These are phyloP conservation scores for Aegilops umbellulata DNA, from an alignment of 176 grass and related monocot genomes.

Conservation along the genomic window DNA sequence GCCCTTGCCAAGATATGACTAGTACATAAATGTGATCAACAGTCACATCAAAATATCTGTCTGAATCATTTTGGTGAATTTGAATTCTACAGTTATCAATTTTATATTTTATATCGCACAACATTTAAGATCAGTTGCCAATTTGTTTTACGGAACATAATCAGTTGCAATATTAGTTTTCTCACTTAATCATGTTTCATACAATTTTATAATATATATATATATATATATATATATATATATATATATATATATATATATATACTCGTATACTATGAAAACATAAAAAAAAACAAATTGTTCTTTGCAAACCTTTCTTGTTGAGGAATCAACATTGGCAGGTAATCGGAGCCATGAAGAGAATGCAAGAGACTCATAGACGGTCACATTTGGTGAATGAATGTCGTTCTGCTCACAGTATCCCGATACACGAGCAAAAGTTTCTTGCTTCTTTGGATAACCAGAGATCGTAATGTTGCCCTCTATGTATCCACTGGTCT, in stretches of 20 bases:
- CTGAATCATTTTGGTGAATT: not conserved
- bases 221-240: constrained; percentile 7
- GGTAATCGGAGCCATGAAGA: constrained; percentile 64
- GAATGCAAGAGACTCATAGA: constrained; percentile 74
- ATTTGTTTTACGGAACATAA: not conserved
- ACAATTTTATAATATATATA: not conserved
- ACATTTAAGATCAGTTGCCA: not conserved
- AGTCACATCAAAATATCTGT: not conserved
- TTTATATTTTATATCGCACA: not conserved
- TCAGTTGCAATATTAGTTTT: not conserved
- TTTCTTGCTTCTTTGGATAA: constrained; percentile 85
- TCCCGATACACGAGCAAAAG: constrained; percentile 80
- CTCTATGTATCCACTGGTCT: constrained; percentile 77
- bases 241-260: not conserved
- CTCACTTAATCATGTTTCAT: not conserved
- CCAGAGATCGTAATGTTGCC: constrained; percentile 68
- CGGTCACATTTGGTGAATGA: constrained; percentile 75
- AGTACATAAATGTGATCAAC: not conserved
- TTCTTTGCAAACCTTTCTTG: constrained; percentile 65
- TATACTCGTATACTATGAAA: not conserved
- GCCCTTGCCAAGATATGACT: not conserved
- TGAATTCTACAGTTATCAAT: not conserved
- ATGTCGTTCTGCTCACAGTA: constrained; percentile 91
- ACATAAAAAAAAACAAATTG: not conserved
- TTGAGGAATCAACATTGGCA: constrained; percentile 43